A percentile compares a stretch with the other conserved stretches of the same genome.
Evolutionary conservation across 2,329 filamentous ascomycete genomes (phyloP).

Genomic region (Ceratocystis alfenasii): DNA sequence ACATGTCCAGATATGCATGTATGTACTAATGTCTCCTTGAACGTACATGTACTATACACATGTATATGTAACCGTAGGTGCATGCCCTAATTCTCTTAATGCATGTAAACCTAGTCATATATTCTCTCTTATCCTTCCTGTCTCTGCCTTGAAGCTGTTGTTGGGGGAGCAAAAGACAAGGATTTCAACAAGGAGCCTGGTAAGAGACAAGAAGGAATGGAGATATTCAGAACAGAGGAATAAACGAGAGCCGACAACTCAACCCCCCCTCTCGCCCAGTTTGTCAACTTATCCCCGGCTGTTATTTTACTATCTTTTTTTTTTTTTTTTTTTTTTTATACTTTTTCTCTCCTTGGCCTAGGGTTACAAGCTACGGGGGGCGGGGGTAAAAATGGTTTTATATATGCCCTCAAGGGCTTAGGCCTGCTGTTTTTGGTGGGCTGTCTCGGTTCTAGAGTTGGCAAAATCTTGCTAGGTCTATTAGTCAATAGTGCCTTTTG

Average conservation of each 20-base stretch:
- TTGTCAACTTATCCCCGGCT: constrained; percentile 3
- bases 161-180: neutral
- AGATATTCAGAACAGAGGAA: neutral
- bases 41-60: neutral
- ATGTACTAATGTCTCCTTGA: neutral
- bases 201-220: neutral
- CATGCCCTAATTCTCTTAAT: neutral
- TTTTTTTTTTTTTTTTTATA: neutral
- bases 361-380: no score
- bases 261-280: neutral
- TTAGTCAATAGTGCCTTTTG: neutral
- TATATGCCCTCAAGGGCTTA: neutral
- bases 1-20: neutral
- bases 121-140: neutral
- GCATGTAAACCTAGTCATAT: neutral
- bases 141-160: neutral
- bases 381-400: no score
- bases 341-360: neutral
- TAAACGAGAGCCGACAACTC: constrained; percentile 9
- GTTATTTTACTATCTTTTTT: neutral
- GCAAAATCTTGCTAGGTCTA: neutral
- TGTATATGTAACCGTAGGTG: neutral
- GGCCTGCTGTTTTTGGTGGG: neutral
- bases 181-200: neutral
- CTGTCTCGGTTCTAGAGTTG: neutral